These are phyloP conservation scores for Panicum miliaceum DNA, from an alignment of 176 grass and related monocot species.

Conservation along the genomic window DNA sequence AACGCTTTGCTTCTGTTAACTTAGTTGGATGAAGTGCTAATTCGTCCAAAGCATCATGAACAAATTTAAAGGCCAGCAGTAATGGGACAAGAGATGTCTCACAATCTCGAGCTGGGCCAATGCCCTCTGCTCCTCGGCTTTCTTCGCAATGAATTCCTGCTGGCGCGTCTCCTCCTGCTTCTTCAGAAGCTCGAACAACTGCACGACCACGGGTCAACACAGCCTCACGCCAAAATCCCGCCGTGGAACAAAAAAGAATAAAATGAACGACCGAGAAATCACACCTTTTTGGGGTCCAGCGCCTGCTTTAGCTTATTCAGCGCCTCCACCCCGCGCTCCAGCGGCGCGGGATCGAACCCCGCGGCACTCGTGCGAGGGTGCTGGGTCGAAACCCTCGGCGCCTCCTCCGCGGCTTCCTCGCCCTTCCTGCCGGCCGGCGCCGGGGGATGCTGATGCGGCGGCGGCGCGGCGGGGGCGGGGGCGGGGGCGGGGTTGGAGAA, in stretches of 20 bases:
- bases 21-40: neutral
- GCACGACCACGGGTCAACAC: conserved; percentile 21
- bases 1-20: neutral
- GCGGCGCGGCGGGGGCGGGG: conserved; percentile 15
- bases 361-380: conserved; percentile 70
- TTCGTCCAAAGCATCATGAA: conserved; percentile 20
- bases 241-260: neutral
- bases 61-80: neutral
- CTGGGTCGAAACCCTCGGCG: conserved; percentile 58
- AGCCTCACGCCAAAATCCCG: neutral
- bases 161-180: conserved; percentile 76
- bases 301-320: conserved; percentile 46
- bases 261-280: neutral
- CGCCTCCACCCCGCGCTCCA: conserved; percentile 59
- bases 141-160: conserved; percentile 55
- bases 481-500: conserved; percentile 44
- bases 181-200: conserved; percentile 77
- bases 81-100: conserved; percentile 40
- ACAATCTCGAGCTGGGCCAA: conserved; percentile 66
- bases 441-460: conserved; percentile 9
- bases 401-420: conserved; percentile 46
- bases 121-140: conserved; percentile 56
- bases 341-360: conserved; percentile 75
- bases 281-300: conserved; percentile 64
- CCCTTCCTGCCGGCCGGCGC: neutral